Evolutionary conservation across 352 stramenopile species (phyloP).

Genomic region (Pythium vanterpoolii): DNA sequence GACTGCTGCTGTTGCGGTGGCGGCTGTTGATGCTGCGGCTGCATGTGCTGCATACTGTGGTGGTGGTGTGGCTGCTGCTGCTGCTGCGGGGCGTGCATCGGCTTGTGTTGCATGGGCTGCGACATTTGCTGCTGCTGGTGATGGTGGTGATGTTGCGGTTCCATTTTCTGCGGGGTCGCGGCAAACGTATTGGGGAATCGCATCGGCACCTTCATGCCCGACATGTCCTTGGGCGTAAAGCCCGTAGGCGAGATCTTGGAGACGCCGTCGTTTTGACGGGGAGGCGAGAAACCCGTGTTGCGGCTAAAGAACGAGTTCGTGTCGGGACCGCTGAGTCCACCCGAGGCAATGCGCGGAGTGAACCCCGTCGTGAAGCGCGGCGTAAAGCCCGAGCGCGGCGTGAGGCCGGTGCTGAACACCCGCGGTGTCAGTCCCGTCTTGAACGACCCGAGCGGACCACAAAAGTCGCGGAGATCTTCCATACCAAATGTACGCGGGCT

Average conservation of each 20-base stretch:
- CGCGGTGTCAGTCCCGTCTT: conserved; percentile 81
- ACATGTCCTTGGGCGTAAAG: conserved; percentile 77
- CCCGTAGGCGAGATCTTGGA: conserved; percentile 79
- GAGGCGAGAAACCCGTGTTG: conserved; percentile 53
- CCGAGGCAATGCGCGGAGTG: conserved; percentile 63
- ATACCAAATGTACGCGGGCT: conserved; percentile 79
- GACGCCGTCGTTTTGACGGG: conserved; percentile 33
- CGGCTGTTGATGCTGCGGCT: conserved; percentile 1
- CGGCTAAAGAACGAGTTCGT: conserved; percentile 44
- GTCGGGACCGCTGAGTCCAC: conserved; percentile 29
- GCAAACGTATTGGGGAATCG: conserved; percentile 61
- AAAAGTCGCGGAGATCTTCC: conserved; percentile 84
- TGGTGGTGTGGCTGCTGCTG: conserved; percentile 38
- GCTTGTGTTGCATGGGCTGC: conserved; percentile 35
- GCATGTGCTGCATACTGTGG: conserved; percentile 37
- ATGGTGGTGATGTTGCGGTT: conserved; percentile 36
- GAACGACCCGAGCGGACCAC: conserved; percentile 71
- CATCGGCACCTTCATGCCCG: conserved; percentile 69
- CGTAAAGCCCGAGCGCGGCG: conserved; percentile 77
- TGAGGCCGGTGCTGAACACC: conserved; percentile 78
- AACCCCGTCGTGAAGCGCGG: conserved; percentile 78
- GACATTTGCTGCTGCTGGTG: conserved; percentile 35
- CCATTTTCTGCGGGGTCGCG: conserved; percentile 56
- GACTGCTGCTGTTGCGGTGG: conserved; percentile 41
- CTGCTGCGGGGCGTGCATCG: conserved; percentile 45